A percentile compares a stretch with the other conserved stretches of the same genome.
Conservation (phyloP, 306 rosid genomes). For the Trifolium fragiferum region DNA sequence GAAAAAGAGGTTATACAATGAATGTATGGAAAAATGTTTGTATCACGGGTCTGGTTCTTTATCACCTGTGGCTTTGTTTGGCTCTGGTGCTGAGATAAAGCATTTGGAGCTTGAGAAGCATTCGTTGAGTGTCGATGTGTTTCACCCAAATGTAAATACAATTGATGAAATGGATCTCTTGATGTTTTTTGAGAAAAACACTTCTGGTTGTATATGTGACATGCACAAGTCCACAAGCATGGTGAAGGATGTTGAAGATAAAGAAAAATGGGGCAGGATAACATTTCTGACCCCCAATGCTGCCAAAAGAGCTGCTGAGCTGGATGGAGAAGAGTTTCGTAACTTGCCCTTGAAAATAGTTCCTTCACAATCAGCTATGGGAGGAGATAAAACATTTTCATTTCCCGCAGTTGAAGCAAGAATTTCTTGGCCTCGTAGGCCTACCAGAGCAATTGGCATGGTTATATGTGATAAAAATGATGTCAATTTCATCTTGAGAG, state of each 20-base stretch:
- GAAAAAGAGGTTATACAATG: neutral
- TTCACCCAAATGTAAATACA: neutral
- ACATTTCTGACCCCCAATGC: neutral
- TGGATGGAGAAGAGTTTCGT: neutral
- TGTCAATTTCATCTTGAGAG: neutral
- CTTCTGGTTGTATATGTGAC: neutral
- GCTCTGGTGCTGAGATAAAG: neutral
- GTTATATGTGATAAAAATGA: neutral
- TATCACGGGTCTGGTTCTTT: neutral
- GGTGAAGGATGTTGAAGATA: neutral
- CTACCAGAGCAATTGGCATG: neutral
- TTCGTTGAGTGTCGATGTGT: neutral
- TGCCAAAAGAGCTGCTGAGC: neutral
- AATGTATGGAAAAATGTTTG: slow-evolving; percentile 1
- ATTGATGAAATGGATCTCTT: neutral
- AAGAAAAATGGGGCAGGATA: neutral
- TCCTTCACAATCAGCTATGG: neutral
- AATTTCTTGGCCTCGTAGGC: neutral
- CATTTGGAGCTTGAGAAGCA: neutral
- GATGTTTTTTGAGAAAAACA: neutral
- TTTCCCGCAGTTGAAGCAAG: neutral
- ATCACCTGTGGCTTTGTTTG: neutral
- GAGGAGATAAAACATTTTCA: neutral
- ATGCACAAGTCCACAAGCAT: neutral
- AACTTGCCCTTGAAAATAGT: neutral